These are phyloP conservation scores for Stagonosporopsis chrysanthemi DNA, from an alignment of 2,329 filamentous ascomycete genomes.

Conservation along the genomic window DNA sequence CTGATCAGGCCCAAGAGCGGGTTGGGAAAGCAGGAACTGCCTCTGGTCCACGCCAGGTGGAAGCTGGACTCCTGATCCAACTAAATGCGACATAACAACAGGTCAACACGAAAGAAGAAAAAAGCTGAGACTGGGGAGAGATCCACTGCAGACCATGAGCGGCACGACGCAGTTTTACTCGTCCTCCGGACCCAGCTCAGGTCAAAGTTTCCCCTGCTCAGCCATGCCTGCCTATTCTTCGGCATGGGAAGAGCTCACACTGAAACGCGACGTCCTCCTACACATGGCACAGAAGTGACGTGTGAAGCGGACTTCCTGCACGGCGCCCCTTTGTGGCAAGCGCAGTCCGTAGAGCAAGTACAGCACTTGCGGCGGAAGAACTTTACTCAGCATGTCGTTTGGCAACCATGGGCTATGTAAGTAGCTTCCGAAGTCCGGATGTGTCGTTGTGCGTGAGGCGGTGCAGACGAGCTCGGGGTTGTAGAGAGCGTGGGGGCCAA, in stretches of 20 bases:
- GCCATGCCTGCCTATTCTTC: background rate
- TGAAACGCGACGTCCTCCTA: background rate
- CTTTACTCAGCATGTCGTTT: background rate
- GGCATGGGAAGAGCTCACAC: background rate
- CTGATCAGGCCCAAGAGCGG: slow-evolving; percentile 21
- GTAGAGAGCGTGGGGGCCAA: background rate
- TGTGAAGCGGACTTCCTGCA: slow-evolving; percentile 1
- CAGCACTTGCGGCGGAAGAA: background rate
- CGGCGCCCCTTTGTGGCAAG: background rate
- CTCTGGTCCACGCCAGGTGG: slow-evolving; percentile 24
- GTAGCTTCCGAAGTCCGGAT: slow-evolving; percentile 6
- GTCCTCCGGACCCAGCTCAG: background rate
- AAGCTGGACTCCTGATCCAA: slow-evolving; percentile 7
- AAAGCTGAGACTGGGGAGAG: background rate
- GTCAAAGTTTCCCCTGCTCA: background rate
- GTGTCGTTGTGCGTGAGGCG: background rate
- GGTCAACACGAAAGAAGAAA: too few species aligned
- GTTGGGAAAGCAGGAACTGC: slow-evolving; percentile 24
- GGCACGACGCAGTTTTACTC: background rate
- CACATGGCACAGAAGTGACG: background rate
- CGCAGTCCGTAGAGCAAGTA: background rate
- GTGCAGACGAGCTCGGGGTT: slow-evolving; percentile 11
- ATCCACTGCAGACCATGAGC: background rate
- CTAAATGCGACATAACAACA: slow-evolving; percentile 3
- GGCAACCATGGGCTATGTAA: background rate